A percentile compares a stretch with the other conserved stretches of the same genome.
phyloP scores from a whole-genome alignment of 192 early-diverging fungal species.

The Umbelopsis sp. region DNA sequence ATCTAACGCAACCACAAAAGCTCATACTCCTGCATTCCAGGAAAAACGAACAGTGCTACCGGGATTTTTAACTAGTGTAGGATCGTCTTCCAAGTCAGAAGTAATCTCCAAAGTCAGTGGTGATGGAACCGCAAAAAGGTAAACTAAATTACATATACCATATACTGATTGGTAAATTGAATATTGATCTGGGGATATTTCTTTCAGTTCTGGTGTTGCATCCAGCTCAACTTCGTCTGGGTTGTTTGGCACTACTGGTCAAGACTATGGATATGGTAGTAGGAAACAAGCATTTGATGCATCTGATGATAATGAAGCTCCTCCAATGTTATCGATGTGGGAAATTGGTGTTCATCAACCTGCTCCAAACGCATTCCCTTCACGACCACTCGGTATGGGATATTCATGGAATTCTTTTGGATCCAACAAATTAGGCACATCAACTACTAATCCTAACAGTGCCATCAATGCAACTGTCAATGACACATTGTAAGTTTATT shows the following conservation, averaged over 20 bases:
- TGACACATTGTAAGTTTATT: background rate
- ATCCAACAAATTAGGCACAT: background rate
- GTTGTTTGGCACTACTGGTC: background rate
- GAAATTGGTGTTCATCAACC: conserved; percentile 11
- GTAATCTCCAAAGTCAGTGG: background rate
- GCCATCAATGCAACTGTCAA: background rate
- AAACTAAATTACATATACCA: background rate
- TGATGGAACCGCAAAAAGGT: background rate
- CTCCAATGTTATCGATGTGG: conserved; percentile 12
- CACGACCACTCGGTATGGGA: background rate
- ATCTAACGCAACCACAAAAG: background rate
- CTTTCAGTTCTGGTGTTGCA: background rate
- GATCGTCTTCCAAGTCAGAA: background rate
- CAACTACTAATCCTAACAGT: background rate
- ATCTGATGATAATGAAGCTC: conserved; percentile 10
- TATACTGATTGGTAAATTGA: background rate
- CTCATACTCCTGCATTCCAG: background rate
- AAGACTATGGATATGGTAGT: conserved; percentile 11
- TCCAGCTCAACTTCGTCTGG: background rate
- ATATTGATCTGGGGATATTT: background rate
- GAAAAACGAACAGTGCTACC: conserved; percentile 4
- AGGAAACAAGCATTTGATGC: background rate
- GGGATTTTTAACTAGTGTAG: background rate
- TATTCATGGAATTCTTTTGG: background rate
- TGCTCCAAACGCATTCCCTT: background rate